phyloP scores from a whole-genome alignment of 2,329 filamentous ascomycete species.

The Coniochaeta hoffmannii region DNA sequence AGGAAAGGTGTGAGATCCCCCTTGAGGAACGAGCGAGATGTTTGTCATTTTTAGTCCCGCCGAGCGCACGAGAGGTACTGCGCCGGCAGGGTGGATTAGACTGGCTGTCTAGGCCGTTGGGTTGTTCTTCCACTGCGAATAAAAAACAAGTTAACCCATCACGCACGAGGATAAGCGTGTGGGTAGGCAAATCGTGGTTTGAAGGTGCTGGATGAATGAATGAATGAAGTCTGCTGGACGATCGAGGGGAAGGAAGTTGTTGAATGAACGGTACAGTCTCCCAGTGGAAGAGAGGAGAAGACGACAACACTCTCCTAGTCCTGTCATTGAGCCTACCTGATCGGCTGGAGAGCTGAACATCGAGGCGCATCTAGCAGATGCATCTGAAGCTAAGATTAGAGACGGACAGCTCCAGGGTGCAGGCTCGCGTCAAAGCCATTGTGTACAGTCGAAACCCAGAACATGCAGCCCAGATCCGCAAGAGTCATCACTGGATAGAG shows the following conservation, averaged over 20 bases:
- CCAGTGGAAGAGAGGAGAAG: neutral
- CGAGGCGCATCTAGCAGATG: too few relatives aligned
- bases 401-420: neutral
- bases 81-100: slow-evolving; percentile 59
- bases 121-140: slow-evolving; percentile 54
- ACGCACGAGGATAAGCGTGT: slow-evolving; percentile 49
- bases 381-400: neutral
- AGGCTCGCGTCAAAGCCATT: neutral
- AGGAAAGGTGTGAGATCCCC: neutral
- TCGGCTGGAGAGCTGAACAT: neutral
- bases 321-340: neutral
- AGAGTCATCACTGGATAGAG: too few relatives aligned
- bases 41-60: slow-evolving; percentile 59
- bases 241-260: too few relatives aligned
- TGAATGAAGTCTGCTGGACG: neutral
- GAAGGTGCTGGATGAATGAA: neutral
- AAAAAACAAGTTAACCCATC: slow-evolving; percentile 51
- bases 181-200: slow-evolving; percentile 57
- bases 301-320: neutral
- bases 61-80: slow-evolving; percentile 43
- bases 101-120: slow-evolving; percentile 59
- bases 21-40: slow-evolving; percentile 25
- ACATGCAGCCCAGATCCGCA: too few relatives aligned
- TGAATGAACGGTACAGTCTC: too few relatives aligned
- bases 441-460: neutral